phyloP scores from a whole-genome alignment of 2,329 filamentous ascomycete genomes.

The Juglanconis sp. region DNA sequence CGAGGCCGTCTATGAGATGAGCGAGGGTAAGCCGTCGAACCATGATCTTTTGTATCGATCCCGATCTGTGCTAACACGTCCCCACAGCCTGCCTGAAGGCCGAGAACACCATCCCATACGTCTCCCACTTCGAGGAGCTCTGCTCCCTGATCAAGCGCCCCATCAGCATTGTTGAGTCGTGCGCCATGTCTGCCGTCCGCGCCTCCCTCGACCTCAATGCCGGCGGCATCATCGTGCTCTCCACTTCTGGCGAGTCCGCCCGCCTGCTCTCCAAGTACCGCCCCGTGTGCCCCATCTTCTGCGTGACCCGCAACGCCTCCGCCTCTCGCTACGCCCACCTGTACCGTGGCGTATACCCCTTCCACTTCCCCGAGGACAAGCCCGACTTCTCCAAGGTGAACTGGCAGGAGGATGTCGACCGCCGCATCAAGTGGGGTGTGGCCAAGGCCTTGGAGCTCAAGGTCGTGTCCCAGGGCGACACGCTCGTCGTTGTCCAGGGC shows the following conservation, averaged over 20 bases:
- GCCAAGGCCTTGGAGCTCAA: conserved; percentile 79
- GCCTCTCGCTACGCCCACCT: conserved; percentile 89
- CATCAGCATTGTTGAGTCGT: conserved; percentile 85
- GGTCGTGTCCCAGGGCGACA: conserved; percentile 68
- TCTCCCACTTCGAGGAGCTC: conserved; percentile 94
- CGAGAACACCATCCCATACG: conserved; percentile 95
- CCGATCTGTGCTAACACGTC: not conserved
- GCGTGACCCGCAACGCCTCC: conserved; percentile 85
- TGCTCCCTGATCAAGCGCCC: conserved; percentile 79
- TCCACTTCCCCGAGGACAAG: conserved; percentile 89
- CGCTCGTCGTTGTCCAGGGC: conserved; percentile 80
- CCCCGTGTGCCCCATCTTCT: conserved; percentile 98
- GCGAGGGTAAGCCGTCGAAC: conserved; percentile 58
- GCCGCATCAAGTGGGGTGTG: conserved; percentile 96
- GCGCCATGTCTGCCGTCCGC: conserved; percentile 94
- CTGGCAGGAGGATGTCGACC: conserved; percentile 99
- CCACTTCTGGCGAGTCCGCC: conserved; percentile 91
- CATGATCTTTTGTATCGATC: too few relatives aligned
- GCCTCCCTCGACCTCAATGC: conserved; percentile 95
- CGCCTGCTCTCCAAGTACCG: conserved; percentile 97
- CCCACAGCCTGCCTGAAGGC: conserved; percentile 74
- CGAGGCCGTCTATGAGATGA: conserved; percentile 95
- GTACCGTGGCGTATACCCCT: conserved; percentile 97
- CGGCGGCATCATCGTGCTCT: conserved; percentile 91
- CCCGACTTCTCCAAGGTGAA: conserved; percentile 89